Evolutionary conservation across 495 filamentous ascomycete species (phyloP).

Genomic region (Xylaria bambusicola): DNA sequence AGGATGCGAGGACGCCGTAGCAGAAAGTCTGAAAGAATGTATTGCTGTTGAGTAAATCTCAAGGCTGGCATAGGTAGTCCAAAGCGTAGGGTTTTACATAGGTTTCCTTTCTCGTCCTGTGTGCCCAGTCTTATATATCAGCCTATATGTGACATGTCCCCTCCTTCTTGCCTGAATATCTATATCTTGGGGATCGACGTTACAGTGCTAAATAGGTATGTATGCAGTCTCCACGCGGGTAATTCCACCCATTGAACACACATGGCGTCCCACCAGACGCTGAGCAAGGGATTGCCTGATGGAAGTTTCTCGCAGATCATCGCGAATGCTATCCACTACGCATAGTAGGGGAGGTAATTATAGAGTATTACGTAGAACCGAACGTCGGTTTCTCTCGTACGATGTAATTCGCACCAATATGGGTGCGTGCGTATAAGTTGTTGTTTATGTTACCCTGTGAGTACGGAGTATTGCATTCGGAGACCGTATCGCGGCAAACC

Average conservation of each 20-base stretch:
- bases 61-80: no score
- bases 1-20: no score
- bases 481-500: neutral
- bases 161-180: no score
- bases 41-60: no score
- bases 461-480: neutral
- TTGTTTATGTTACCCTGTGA: conserved; percentile 1
- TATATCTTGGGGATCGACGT: no score
- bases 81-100: no score
- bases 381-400: neutral
- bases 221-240: neutral
- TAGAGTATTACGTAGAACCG: neutral
- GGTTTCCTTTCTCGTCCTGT: no score
- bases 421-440: neutral
- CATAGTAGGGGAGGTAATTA: no score
- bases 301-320: neutral
- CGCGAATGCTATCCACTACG: neutral
- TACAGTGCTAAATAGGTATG: no score
- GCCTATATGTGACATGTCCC: no score
- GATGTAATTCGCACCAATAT: neutral
- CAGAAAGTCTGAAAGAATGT: no score
- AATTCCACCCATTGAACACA: neutral
- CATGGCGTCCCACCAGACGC: neutral
- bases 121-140: no score
- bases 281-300: neutral